phyloP scores from a whole-genome alignment of 345 rosid genomes.

The thale cress (Arabidopsis thaliana) region DNA sequence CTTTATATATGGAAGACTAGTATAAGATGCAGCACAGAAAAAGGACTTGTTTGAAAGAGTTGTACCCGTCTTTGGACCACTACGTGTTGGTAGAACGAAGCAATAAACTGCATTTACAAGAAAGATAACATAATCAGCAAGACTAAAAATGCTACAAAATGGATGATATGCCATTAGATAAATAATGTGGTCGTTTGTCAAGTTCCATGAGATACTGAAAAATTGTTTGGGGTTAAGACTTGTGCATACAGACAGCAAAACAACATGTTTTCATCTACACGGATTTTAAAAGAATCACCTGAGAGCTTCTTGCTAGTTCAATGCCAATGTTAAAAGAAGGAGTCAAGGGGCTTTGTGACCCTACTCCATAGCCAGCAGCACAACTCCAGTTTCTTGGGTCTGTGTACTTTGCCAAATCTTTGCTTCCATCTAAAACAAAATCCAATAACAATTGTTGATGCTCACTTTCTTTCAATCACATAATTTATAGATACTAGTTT shows the following conservation, averaged over 20 bases:
- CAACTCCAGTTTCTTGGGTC: slow-evolving; percentile 83
- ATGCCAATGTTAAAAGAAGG: slow-evolving; percentile 89
- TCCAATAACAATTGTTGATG: slow-evolving; percentile 6
- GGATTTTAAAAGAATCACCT: slow-evolving; percentile 52
- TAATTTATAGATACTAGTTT: not conserved
- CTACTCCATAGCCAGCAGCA: slow-evolving; percentile 85
- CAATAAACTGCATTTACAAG: slow-evolving; percentile 70
- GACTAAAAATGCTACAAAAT: slow-evolving; percentile 1
- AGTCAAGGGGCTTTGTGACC: slow-evolving; percentile 81
- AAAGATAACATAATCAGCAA: slow-evolving; percentile 29
- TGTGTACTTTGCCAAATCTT: slow-evolving; percentile 53
- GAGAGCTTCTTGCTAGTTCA: slow-evolving; percentile 79
- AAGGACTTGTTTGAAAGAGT: slow-evolving; percentile 35
- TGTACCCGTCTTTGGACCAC: slow-evolving; percentile 94
- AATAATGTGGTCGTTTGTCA: not conserved
- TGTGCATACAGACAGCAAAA: not conserved
- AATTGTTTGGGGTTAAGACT: not conserved
- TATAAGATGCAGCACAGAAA: not conserved
- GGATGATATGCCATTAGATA: not conserved
- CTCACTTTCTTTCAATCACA: slow-evolving; percentile 30
- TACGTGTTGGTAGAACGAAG: slow-evolving; percentile 87
- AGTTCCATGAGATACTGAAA: not conserved
- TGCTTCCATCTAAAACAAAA: slow-evolving; percentile 58
- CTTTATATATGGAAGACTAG: not conserved
- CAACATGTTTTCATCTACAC: not conserved